Evolutionary conservation across 495 filamentous ascomycete species (phyloP), one percentile per base, ranked within the genome.

Genomic region (Penicillium paradoxum): DNA sequence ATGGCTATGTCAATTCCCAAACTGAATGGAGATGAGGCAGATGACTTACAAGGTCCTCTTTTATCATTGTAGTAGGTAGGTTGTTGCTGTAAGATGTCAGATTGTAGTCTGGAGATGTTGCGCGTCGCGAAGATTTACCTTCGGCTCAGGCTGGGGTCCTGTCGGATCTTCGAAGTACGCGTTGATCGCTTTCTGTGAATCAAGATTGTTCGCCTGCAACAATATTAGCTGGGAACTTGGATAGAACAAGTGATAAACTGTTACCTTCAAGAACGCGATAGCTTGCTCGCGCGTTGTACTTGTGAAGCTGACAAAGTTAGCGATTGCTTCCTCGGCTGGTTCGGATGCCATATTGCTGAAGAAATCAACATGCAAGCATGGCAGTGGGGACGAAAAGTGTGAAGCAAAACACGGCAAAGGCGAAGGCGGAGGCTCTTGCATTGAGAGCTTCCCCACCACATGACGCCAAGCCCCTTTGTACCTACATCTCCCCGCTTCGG

Each of bases 141-240:
- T 52, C 43, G 56, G 40, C 39, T 65, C 62, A 21, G 70, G 62
- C 37, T 65, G 63, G 18, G 70, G 62, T 17, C 69, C 69, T n/a
- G 66, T 67, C 6, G 73, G 74, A 50, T 79, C 73, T 62, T 81
- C 76, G 25, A 75, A 75, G 52, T 72, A 81, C 7, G 75, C 77
- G 58, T 80, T 79, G 52, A 79, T 73, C 7, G 78, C 77, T 63
- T 76, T 78, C 33, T 73, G 65, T 0, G 70, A 66, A 51, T 80
- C 68, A 33, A 73, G 67, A 38, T 76, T 66, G 53, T 79, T 69
- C n/a, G 72, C 75, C 77, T 80, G 53, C 39, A 10, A 21, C 3
- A 49, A 44, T 17, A 54, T 64, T 49, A 54, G 57, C 13, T 25
- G 13, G 8, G 14, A 42, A 30, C 13, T 17, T 7, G 18, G 0